phyloP scores from a whole-genome alignment of 129 eudicot genomes.

The Centella asiatica region DNA sequence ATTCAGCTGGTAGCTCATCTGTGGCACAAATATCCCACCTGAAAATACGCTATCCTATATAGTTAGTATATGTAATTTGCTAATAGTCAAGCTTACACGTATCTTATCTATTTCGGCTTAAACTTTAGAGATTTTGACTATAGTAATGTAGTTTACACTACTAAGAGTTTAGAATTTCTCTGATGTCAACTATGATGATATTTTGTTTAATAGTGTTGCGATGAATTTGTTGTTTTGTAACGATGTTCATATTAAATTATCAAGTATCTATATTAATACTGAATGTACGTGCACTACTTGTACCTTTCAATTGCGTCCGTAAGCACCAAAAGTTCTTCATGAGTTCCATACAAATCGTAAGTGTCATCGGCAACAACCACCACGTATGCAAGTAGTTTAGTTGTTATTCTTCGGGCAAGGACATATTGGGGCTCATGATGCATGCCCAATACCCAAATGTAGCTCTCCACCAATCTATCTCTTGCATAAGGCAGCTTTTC shows the following conservation, averaged over 20 bases:
- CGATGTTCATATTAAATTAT: too few species aligned
- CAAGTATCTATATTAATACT: too few species aligned
- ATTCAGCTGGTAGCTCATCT: constrained; percentile 6
- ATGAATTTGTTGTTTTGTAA: too few species aligned
- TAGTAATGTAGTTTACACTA: too few species aligned
- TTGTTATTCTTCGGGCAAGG: not conserved
- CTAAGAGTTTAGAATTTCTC: too few species aligned
- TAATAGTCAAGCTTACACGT: too few species aligned
- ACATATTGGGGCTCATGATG: not conserved
- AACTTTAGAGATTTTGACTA: too few species aligned
- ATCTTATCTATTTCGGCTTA: too few species aligned
- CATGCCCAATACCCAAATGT: not conserved
- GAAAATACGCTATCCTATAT: not conserved
- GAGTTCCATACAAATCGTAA: constrained; percentile 6
- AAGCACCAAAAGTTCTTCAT: not conserved
- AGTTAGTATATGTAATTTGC: too few species aligned
- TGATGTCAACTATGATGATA: too few species aligned
- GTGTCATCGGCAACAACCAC: not conserved
- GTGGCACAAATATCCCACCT: not conserved
- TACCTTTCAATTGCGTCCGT: constrained; percentile 2
- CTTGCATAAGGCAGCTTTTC: not conserved
- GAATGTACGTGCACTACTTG: too few species aligned
- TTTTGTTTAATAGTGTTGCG: too few species aligned
- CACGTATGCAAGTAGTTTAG: not conserved
- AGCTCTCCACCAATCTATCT: not conserved